Conservation (phyloP, 2,329 filamentous ascomycete genomes). For the Immersiporthe knoxdaviesiana region DNA sequence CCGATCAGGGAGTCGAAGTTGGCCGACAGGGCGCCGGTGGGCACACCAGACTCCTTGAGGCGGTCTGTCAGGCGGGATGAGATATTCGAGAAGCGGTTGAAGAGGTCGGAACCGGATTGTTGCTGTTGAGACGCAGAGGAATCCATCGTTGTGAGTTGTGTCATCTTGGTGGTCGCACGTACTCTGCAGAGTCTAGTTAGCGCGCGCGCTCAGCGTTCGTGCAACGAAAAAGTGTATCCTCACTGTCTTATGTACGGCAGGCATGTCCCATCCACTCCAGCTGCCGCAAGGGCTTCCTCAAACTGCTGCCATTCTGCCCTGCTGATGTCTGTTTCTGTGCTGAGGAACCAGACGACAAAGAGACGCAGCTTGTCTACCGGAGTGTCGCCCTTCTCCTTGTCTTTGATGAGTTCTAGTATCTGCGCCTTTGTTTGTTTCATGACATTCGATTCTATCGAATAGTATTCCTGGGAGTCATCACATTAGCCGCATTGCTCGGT, state of each 20-base stretch:
- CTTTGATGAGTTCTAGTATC: slow-evolving; percentile 83
- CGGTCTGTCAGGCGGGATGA: slow-evolving; percentile 91
- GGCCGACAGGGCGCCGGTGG: slow-evolving; percentile 65
- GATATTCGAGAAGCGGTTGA: slow-evolving; percentile 90
- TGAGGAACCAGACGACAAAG: slow-evolving; percentile 97
- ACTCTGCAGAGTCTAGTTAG: slow-evolving; percentile 61
- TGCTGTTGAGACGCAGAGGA: slow-evolving; percentile 68
- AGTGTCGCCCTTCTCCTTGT: slow-evolving; percentile 78
- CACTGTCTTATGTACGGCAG: slow-evolving; percentile 86
- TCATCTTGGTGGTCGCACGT: slow-evolving; percentile 95
- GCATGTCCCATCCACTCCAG: slow-evolving; percentile 75
- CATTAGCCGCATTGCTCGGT: slow-evolving; percentile 6
- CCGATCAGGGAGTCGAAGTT: slow-evolving; percentile 96
- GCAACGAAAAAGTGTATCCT: slow-evolving; percentile 36
- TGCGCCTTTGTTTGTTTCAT: slow-evolving; percentile 89
- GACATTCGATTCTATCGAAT: slow-evolving; percentile 91
- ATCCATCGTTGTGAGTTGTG: slow-evolving; percentile 91
- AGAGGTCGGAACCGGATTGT: slow-evolving; percentile 70
- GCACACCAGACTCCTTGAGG: slow-evolving; percentile 85
- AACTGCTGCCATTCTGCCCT: slow-evolving; percentile 84
- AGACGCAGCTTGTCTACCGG: slow-evolving; percentile 87
- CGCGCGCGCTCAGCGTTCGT: slow-evolving; percentile 18
- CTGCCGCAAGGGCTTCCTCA: slow-evolving; percentile 77
- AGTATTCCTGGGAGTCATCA: slow-evolving; percentile 67
- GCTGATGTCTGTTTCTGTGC: slow-evolving; percentile 85